Evolutionary conservation across 176 grass and related monocot genomes (phyloP), one percentile per base, ranked within the genome.

Genomic region (Canna indica): DNA sequence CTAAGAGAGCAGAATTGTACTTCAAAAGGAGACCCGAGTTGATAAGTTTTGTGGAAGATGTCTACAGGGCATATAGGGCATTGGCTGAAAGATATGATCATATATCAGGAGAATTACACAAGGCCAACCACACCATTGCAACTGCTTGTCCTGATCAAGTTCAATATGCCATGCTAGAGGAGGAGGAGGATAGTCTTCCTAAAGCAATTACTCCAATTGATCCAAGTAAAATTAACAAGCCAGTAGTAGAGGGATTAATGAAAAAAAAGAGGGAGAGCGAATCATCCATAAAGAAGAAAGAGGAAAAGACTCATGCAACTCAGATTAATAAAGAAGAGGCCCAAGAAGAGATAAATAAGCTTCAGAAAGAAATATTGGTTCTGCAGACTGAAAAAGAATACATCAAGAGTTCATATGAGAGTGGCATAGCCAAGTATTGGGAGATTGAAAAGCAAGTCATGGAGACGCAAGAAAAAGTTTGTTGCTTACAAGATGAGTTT

Each of bases 341-440:
- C 0, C 73, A 77, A 11, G 81, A 79, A 68, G 88, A 91, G 81
- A 84, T 91, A 66, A 71, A 61, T 48, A 80, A 76, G 69, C 78
- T 91, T 47, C 88, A 91, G 73, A 91, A 87, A 56, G 18, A 65
- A 18, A 91, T 91, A 81, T 78, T 91, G 7, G 84, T 81, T 20
- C 78, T 82, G 61, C 88, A 87, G 79, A 91, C 88, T 0, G 88
- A 91, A 81, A 91, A 87, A 33, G 88, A 91, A 70, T 91, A 87
- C 36, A 81, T 91, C 81, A 91, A 84, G 68, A 84, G 72, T 77
- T 86, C 84, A 13, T 91, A 91, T 0, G 84, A 91, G 48, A 87
- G 58, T 32, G 84, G 81, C 56, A 84, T 91, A 3, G 88, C 84
- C 7, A 91, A 82, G 56, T 86, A 87, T n/a, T 91, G 88, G 88